phyloP scores from a whole-genome alignment of 495 filamentous ascomycete species.

The Letharia lupina region DNA sequence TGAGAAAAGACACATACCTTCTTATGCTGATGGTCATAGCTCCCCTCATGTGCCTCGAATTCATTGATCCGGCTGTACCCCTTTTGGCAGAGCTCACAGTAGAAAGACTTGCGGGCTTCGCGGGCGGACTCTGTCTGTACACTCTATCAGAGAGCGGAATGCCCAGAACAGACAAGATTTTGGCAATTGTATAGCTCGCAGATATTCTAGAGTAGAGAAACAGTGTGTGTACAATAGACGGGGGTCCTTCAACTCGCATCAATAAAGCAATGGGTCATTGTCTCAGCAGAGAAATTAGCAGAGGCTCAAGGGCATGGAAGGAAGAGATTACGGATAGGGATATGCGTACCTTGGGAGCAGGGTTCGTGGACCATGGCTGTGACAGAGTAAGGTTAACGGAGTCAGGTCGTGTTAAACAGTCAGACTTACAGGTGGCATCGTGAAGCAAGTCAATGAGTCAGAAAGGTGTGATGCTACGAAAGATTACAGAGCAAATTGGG shows the following conservation, averaged over 20 bases:
- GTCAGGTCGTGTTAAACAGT: not conserved
- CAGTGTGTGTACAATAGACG: not conserved
- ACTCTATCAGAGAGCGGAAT: not conserved
- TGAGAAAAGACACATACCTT: conserved; percentile 28
- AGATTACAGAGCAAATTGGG: not conserved
- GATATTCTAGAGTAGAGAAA: not conserved
- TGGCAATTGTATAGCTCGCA: not conserved
- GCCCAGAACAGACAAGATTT: not conserved
- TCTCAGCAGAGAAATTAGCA: not conserved
- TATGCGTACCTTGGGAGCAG: conserved; percentile 39
- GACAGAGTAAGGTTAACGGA: not conserved
- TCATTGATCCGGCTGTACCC: conserved; percentile 54
- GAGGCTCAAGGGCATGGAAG: not conserved
- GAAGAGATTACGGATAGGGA: not conserved
- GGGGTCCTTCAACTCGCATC: not conserved
- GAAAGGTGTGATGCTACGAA: not conserved
- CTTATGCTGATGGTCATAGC: conserved; percentile 55
- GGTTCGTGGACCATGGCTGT: conserved; percentile 36
- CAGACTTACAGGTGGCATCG: conserved; percentile 21
- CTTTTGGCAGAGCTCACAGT: conserved; percentile 57
- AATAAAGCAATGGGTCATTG: not conserved
- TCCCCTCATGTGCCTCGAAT: conserved; percentile 53
- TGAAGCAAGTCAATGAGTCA: not conserved
- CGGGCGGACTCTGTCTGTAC: conserved; percentile 72
- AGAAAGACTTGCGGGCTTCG: conserved; percentile 82